Base-by-base conservation (phyloP, 176 grass and related monocot species). In the Musa beccarii region DNA sequence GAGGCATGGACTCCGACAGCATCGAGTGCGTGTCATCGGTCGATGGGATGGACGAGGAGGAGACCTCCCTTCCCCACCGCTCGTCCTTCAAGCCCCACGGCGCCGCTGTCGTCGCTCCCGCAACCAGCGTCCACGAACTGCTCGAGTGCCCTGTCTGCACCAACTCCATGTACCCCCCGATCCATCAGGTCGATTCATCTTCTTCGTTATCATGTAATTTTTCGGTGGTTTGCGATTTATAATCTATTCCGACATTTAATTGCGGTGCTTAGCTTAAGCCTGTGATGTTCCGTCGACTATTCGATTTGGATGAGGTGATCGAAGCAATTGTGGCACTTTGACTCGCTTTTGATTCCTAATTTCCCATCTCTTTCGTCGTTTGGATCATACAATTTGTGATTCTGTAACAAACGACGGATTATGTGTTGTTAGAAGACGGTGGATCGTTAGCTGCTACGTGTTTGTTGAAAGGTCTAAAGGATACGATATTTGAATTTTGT, bases 91-190 rank as follows among this genome's bases (percentile, higher is more conserved):
- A 75, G 73, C 8, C 16, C 73, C 73, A 75, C 8, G 23, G 73
- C 54, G 73, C 24, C 13, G 75, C 75, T 59, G 59, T 34, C n/a
- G 23, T 77, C 49, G 29, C 61, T n/a, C 61, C 75, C 8, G 62
- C 49, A 11, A 77, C 59, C 61, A 66, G 75, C 59, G 75, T 77
- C 75, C 75, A 77, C 49, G 75, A 77, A 50, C 75, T 77, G 49
- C 75, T 77, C 43, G 75, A 77, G 61, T 77, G 75, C 61, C 75
- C 75, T 17, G 75, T 77, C 61, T 77, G 75, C 59, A 77, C 75
- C 59, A 77, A 77, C 50, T 77, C 61, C 61, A 77, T 77, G 75
- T 77, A 77, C 49, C 75, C 75, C 61, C 75, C 75, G 2, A 77
- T 77, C 61, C 75, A 77, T 61, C 75, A 77, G 75, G 75, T 77